Evolutionary conservation across 2,329 filamentous ascomycete genomes (phyloP), one percentile per base, ranked within the genome.

Genomic region (Proliferodiscus dingleyae): DNA sequence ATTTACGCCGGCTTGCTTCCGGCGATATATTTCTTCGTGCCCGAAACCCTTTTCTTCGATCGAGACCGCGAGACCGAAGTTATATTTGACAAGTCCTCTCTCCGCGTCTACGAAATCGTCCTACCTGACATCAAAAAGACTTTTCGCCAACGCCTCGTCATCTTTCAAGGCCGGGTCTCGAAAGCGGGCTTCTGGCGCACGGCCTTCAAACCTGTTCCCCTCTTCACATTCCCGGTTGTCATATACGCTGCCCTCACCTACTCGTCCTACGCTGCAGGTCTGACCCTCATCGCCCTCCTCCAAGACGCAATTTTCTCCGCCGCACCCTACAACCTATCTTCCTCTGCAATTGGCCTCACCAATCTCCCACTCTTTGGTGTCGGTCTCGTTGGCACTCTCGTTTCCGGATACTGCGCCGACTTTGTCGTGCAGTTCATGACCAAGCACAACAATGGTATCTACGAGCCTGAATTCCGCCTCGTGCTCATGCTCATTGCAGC

Each of bases 381-480:
- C 2, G 51, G 50, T 21, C 33, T 70, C 38, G 50, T 68, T 1
- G 67, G 66, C 21, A 61, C 61, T 7, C 45, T 66, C 5, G 43
- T 66, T 30, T 57, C 67, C 0, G 64, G 66, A 4, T 58, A 58
- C 4, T 57, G 61, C 15, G 61, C 65, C 15, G 69, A 71, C 47
- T 64, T 63, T 15, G 46, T 69, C 2, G 65, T 67, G 32, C 63
- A 61, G 40, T 71, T 64, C 59, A 66, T 74, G 45, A 70, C 73
- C 1, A 70, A 68, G 57, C 68, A 65, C 47, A 77, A 77, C 56
- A 64, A 63, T 11, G 73, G 74, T 13, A 61, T 75, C 40, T 77
- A 76, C 58, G 73, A 77, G 55, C 74, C 74, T 4, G 73, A 77
- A 55, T 76, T 75, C 54, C 69, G 73, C 8, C 63, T 73, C 7